Conservation (phyloP, 805 yeast species). For the Barnettozyma populi region DNA sequence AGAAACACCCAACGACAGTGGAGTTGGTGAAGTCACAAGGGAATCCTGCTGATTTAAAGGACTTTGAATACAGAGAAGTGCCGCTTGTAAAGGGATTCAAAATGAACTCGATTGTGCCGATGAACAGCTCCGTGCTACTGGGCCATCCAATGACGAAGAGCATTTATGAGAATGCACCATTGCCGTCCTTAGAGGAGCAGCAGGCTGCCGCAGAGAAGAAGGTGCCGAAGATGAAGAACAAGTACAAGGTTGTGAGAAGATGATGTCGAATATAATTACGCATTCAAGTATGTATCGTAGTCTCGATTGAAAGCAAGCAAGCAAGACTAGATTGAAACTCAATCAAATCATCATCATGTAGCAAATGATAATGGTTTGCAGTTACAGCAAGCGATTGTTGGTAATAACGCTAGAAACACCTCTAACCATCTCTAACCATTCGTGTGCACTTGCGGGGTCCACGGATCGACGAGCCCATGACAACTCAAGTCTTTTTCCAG, state of each 20-base stretch:
- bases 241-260: constrained; percentile 58
- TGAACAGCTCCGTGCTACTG: constrained; percentile 71
- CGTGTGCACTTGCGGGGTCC: too few species aligned
- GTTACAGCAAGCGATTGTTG: too few species aligned
- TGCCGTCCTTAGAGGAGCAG: constrained; percentile 23
- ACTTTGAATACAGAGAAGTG: constrained; percentile 49
- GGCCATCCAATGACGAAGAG: constrained; percentile 79
- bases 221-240: constrained; percentile 45
- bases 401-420: too few species aligned
- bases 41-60: constrained; percentile 60
- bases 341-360: too few species aligned
- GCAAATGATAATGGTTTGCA: too few species aligned
- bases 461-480: too few species aligned
- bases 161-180: constrained; percentile 50
- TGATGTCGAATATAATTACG: constrained; percentile 12
- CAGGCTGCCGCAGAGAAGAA: constrained; percentile 28
- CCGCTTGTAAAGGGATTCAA: constrained; percentile 83
- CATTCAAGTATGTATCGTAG: neutral
- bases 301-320: neutral
- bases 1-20: constrained; percentile 64
- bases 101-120: constrained; percentile 86
- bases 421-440: too few species aligned
- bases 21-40: constrained; percentile 50
- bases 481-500: too few species aligned
- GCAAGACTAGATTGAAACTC: too few species aligned